Base-by-base conservation (phyloP, 257 asterid genomes). In the Solanum ossicruentum region DNA sequence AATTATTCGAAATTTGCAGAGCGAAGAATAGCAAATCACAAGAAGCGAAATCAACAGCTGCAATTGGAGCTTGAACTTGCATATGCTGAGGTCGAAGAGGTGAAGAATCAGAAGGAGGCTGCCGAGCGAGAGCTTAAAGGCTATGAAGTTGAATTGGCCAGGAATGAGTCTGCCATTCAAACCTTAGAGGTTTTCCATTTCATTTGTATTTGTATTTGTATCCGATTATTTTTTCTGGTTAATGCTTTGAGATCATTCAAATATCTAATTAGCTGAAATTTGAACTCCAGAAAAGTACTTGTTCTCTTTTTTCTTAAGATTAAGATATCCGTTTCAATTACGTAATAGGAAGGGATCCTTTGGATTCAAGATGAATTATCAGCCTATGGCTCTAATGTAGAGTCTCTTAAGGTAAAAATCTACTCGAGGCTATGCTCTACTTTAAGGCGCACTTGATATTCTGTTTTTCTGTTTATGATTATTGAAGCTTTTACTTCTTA, bases 61-160 rank as follows among this genome's bases (percentile, higher is more conserved):
- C 86, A 83, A 63, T 89, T 90, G 12, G 93, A 93, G 90, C 83
- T 92, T 58, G 91, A 88, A 56, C 81, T 87, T 65, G 91, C 92
- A 65, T 91, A 83, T 83, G 80, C 66, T 66, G 91, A 90, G 88
- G 93, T 61, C 0, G 96, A 91, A 75, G 89, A 86, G 86, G 92
- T 91, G 51, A 96, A 95, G 86, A 88, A 87, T 73, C 85, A 72
- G 52, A 95, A 92, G 88, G 98, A 95, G 88, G 87, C 84, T 13
- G 82, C 87, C 28, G 97, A 91, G 88, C 97, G 92, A 90, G 95
- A 94, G 86, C 90, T 93, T 58, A 92, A 88, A 86, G 93, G 96
- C 84, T 91, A 87, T 83, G 97, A 93, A 89, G 95, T 94, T 84
- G 96, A 93, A 89, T 81, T 92, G 75, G 85, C 92, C 77, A 88